These are phyloP conservation scores for Letharia lupina DNA, from an alignment of 495 filamentous ascomycete genomes.

Conservation along the genomic window DNA sequence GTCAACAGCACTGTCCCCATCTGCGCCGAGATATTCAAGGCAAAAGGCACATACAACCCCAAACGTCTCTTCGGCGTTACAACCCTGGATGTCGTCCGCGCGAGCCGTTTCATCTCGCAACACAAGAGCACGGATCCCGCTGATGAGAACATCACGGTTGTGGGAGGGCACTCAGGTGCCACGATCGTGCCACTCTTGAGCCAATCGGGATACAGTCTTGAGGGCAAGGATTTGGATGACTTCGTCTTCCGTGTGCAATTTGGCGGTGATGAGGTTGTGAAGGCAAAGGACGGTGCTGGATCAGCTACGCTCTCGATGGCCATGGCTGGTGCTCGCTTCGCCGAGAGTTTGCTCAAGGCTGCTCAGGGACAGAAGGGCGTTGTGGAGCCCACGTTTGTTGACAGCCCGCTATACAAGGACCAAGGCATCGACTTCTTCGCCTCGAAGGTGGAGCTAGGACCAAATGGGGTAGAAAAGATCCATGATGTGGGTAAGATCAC, in stretches of 20 bases:
- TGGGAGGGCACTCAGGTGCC: conserved; percentile 94
- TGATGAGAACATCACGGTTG: conserved; percentile 86
- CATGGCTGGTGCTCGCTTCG: conserved; percentile 95
- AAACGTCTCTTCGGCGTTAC: conserved; percentile 98
- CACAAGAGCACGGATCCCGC: conserved; percentile 82
- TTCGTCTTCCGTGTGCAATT: conserved; percentile 96
- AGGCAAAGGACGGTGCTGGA: conserved; percentile 97
- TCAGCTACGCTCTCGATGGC: conserved; percentile 99
- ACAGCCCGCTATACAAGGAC: conserved; percentile 95
- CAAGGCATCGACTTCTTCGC: conserved; percentile 94
- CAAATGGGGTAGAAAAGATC: conserved; percentile 92
- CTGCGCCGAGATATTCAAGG: conserved; percentile 92
- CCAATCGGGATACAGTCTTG: conserved; percentile 81
- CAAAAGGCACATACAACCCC: conserved; percentile 89
- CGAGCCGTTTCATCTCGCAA: conserved; percentile 92
- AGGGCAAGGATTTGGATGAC: conserved; percentile 60
- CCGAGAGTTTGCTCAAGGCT: conserved; percentile 88
- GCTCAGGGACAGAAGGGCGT: conserved; percentile 90
- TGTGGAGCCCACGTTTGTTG: conserved; percentile 92
- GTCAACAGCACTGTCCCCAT: conserved; percentile 99
- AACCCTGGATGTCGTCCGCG: conserved; percentile 97
- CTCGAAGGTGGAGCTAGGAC: conserved; percentile 86
- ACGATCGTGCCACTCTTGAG: conserved; percentile 97
- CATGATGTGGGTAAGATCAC: conserved; percentile 72
- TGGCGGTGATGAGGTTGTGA: conserved; percentile 98